Base-by-base conservation (phyloP, 345 rosid species). In the Lepidium sativum region DNA sequence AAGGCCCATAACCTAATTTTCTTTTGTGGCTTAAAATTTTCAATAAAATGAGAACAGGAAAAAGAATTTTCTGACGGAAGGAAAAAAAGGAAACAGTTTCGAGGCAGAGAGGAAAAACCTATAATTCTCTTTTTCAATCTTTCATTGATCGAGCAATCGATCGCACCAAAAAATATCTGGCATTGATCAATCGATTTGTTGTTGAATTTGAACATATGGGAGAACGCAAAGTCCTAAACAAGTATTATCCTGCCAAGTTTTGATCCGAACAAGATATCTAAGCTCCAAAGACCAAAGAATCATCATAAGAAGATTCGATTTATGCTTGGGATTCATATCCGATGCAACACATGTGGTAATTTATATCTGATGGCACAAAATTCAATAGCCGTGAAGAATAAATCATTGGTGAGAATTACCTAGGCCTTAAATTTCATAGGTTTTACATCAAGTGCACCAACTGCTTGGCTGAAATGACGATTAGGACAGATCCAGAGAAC, bases 241-340 rank as follows among this genome's bases (percentile, higher is more conserved):
- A 87, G 71, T 85, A 85, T 63, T 84, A 84, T 50, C 92, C 92
- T 95, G 8, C 90, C 95, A 38, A 86, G 79, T 54, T 90, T 90
- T 57, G 90, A 90, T 29, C 95, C 88, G 10, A 58, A 83, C 48
- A 89, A 83, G 80, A 75, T 89, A 25, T 88, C 85, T 7, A 72
- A 86, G 66, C 63, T 58, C 3, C 25, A 6, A 4, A 40, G 6
- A 40, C 49, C 49, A 3, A 57, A 39, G 21, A 57, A 57, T 35
- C 35, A 57, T 5, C 97, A 89, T 57, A 87, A 85, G 11, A 89
- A 89, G 72, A 81, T 87, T 15, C 81, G 95, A 1, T 84, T 82
- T 88, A 89, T 85, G 95, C 86, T 87, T 69, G 88, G 91, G 0
- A 81, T 89, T 81, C 80, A 90, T 73, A 79, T 85, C 16, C 83